phyloP scores from a whole-genome alignment of 1,284 basidiomycete species.

The Cryptococcus sp. region DNA sequence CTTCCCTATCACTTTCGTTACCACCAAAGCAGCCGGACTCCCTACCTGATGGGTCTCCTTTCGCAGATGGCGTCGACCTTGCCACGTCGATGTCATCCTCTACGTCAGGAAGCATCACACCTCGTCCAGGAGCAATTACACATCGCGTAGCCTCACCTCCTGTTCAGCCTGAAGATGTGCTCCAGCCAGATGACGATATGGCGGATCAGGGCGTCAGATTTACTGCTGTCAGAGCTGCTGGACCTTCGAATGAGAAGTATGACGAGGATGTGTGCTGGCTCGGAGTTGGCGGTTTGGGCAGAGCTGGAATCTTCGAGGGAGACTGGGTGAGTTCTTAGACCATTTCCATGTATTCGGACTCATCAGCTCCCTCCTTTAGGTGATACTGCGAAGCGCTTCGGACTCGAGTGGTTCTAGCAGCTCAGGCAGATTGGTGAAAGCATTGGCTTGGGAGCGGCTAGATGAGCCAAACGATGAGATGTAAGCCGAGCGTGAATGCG shows the following conservation, averaged over 20 bases:
- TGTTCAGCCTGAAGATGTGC: constrained; percentile 22
- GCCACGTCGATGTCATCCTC: constrained; percentile 25
- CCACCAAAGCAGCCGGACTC: background rate
- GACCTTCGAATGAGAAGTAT: background rate
- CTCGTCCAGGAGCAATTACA: constrained; percentile 34
- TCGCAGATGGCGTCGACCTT: constrained; percentile 19
- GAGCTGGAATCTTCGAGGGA: constrained; percentile 74
- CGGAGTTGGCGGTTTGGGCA: constrained; percentile 62
- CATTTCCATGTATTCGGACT: background rate
- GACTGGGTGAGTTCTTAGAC: constrained; percentile 71
- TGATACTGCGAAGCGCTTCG: constrained; percentile 8
- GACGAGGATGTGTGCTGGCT: constrained; percentile 45
- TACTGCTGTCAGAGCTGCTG: constrained; percentile 20
- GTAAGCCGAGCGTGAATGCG: constrained; percentile 22
- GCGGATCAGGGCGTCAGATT: constrained; percentile 28
- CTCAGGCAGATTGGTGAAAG: constrained; percentile 57
- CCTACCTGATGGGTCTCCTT: constrained; percentile 20
- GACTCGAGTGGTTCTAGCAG: constrained; percentile 18
- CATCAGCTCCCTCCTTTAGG: constrained; percentile 3
- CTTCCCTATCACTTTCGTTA: constrained; percentile 28
- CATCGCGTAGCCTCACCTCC: constrained; percentile 28
- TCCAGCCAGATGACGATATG: constrained; percentile 18
- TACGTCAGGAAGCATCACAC: constrained; percentile 50
- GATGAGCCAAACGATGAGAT: constrained; percentile 37
- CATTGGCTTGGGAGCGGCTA: constrained; percentile 60